These are phyloP conservation scores for Lichtheimia ramosa DNA, from an alignment of 371 early-diverging fungal genomes.

Conservation along the genomic window DNA sequence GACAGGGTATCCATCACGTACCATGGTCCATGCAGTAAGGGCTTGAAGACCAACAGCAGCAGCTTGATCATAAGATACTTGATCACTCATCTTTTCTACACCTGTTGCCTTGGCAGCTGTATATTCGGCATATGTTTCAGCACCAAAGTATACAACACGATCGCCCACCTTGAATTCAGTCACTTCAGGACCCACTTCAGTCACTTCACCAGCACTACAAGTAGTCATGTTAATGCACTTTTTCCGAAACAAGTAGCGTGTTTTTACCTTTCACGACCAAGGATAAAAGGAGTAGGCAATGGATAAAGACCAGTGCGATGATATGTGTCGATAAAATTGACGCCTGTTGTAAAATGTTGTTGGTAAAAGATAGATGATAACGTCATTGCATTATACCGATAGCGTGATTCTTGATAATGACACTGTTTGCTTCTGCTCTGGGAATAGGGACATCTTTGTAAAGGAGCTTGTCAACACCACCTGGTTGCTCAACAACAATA, in stretches of 20 bases:
- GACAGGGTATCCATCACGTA: constrained; percentile 73
- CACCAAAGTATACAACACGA: constrained; percentile 76
- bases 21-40: constrained; percentile 82
- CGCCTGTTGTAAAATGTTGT: constrained; percentile 31
- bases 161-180: constrained; percentile 77
- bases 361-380: too few relatives aligned
- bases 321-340: constrained; percentile 95
- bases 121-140: constrained; percentile 81
- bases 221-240: not conserved
- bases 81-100: constrained; percentile 56
- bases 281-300: constrained; percentile 64
- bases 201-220: constrained; percentile 73
- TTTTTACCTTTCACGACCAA: constrained; percentile 77
- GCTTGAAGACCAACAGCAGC: constrained; percentile 75
- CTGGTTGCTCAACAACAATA: constrained; percentile 65
- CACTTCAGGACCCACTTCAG: constrained; percentile 71
- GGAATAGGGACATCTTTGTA: constrained; percentile 55
- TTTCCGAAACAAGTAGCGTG: not conserved
- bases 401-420: constrained; percentile 79
- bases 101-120: constrained; percentile 45
- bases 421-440: constrained; percentile 45
- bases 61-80: constrained; percentile 59
- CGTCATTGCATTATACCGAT: constrained; percentile 57
- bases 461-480: constrained; percentile 74
- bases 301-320: constrained; percentile 87